These are phyloP conservation scores for Fusarium sulawesiense DNA, from an alignment of 2,329 filamentous ascomycete species.

Conservation along the genomic window DNA sequence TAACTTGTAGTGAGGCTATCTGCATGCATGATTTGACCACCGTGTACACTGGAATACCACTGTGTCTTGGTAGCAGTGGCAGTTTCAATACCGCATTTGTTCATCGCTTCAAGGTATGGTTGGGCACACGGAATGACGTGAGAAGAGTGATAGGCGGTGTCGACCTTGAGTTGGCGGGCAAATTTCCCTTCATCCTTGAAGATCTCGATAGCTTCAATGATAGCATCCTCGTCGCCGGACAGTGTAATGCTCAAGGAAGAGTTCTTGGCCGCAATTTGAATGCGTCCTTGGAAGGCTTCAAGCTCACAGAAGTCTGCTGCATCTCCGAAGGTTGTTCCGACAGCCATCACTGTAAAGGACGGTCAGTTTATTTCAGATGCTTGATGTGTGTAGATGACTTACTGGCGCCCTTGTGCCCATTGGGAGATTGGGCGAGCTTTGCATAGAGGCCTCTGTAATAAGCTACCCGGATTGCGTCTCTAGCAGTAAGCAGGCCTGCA, in stretches of 20 bases:
- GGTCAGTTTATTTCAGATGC: no score
- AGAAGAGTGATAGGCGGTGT: conserved; percentile 16
- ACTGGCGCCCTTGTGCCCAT: neutral
- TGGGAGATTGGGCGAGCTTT: neutral
- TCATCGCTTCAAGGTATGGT: neutral
- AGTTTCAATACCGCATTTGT: neutral
- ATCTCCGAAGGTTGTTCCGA: neutral
- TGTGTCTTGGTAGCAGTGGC: neutral
- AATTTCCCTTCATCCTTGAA: conserved; percentile 11
- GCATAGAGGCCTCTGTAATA: neutral
- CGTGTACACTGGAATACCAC: neutral
- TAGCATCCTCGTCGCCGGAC: conserved; percentile 50
- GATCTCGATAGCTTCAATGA: conserved; percentile 4
- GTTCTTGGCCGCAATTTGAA: conserved; percentile 3
- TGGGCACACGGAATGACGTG: neutral
- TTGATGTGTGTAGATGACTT: no score
- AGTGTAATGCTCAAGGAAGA: neutral
- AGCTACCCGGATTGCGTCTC: conserved; percentile 53
- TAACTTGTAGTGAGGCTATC: neutral
- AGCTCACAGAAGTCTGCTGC: neutral
- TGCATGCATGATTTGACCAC: neutral
- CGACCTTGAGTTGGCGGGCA: conserved; percentile 6
- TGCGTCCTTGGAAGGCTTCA: neutral
- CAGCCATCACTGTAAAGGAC: neutral
- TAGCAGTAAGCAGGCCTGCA: neutral